Base-by-base conservation (phyloP, 768 basidiomycete species). In the Boletales sp. region DNA sequence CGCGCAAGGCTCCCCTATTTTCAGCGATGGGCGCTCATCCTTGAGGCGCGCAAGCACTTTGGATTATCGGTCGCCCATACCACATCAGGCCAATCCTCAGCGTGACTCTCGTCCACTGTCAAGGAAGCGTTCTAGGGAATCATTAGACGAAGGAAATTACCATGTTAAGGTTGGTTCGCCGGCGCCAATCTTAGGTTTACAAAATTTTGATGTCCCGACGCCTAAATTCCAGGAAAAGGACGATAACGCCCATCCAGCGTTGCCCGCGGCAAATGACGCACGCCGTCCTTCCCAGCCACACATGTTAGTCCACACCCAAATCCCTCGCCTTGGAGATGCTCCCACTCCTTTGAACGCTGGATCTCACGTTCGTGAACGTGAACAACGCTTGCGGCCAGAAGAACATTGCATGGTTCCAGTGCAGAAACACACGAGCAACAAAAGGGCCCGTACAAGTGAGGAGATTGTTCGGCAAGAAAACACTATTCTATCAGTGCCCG, bases 101-200 rank as follows among this genome's bases (percentile, higher is more conserved):
- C 57, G 44, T 36, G 54, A 54, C 39, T 5, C 53, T 48, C 64
- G 51, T 39, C 53, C 61, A 15, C 63, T 64, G 14, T 58, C 68
- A 1, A 70, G 64, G 40, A 68, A 68, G 57, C 66, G 66, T 33
- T 68, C 66, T 12, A 66, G 62, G 37, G 68, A 70, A 44, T 44
- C 48, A 36, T 51, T 66, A 52, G 68, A 64, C 21, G 62, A 62
- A 13, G 50, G 43, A 40, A 53, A 39, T 58, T 69, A 53, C 51
- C 60, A 25, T 37, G 57, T 68, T 57, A 66, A 68, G 66, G 68
- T 68, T 53, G 56, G 62, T 58, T 38, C 41, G 28, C 44, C 53
- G 52, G 68, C 66, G 60, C 55, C 55, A 58, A 66, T 61, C 59
- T 64, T 59, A 55, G 55, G 54, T 61, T 39, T 53, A 56, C 57